Evolutionary conservation across 2,329 filamentous ascomycete species (phyloP).

Genomic region (Calonectria multiphialidica): DNA sequence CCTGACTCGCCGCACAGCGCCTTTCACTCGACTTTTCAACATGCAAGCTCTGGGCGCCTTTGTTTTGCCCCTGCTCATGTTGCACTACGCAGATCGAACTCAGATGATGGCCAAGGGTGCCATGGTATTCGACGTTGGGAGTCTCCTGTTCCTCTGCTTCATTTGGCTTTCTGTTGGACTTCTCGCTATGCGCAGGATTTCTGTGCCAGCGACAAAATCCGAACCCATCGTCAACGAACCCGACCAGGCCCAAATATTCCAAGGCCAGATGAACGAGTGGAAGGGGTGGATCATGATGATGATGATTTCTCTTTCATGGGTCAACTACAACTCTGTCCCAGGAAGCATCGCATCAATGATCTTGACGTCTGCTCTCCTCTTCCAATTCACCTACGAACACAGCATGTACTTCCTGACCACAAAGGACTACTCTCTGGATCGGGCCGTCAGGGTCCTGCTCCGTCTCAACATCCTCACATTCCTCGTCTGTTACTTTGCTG

Average conservation of each 20-base stretch:
- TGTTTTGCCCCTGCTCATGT: constrained; percentile 40
- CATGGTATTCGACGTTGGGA: constrained; percentile 38
- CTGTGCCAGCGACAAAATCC: constrained; percentile 19
- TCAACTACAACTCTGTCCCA: constrained; percentile 59
- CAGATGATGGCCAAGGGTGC: constrained; percentile 44
- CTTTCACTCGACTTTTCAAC: constrained; percentile 36
- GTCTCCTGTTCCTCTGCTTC: constrained; percentile 35
- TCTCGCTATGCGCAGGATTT: constrained; percentile 33
- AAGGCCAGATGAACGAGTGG: constrained; percentile 73
- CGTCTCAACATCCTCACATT: constrained; percentile 69
- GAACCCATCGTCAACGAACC: constrained; percentile 9
- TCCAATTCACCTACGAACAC: constrained; percentile 73
- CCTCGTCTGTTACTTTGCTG: constrained; percentile 66
- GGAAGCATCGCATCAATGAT: constrained; percentile 64
- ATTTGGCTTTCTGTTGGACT: constrained; percentile 34
- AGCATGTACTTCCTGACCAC: constrained; percentile 68
- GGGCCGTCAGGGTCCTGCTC: constrained; percentile 64
- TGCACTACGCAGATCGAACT: constrained; percentile 46
- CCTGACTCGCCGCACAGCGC: constrained; percentile 15
- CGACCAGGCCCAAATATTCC: constrained; percentile 42
- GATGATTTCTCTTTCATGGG: constrained; percentile 59
- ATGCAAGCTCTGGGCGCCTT: constrained; percentile 40
- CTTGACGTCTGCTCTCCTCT: constrained; percentile 69
- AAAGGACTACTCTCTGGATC: constrained; percentile 66
- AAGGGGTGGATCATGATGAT: constrained; percentile 73